Percentiles rank a stretch among this genome's conserved stretches.
These are phyloP conservation scores for Chalciporus sp. DNA, from an alignment of 1,284 basidiomycete genomes.

Conservation along the genomic window DNA sequence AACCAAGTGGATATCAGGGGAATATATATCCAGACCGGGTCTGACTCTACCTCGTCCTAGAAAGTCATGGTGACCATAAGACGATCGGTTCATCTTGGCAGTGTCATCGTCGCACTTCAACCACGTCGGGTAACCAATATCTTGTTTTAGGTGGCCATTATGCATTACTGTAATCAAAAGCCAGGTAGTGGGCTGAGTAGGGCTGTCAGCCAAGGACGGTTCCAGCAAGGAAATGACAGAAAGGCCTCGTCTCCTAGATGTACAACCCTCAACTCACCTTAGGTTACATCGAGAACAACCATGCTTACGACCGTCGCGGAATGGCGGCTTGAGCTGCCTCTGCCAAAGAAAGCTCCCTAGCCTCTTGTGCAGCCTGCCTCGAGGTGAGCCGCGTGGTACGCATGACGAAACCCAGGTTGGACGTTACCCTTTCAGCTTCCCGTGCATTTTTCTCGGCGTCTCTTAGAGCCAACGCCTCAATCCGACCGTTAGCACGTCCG, in stretches of 20 bases:
- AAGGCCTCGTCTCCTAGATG: neutral
- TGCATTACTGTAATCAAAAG: neutral
- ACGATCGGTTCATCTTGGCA: neutral
- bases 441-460: slow-evolving; percentile 27
- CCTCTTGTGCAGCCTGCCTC: slow-evolving; percentile 29
- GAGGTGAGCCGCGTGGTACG: neutral
- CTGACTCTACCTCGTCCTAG: neutral
- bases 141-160: neutral
- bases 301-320: slow-evolving; percentile 12
- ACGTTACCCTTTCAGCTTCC: slow-evolving; percentile 18
- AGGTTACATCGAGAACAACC: too few species aligned
- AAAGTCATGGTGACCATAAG: neutral
- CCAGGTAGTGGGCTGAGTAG: neutral
- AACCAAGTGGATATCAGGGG: neutral
- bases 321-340: slow-evolving; percentile 35
- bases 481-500: neutral
- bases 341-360: slow-evolving; percentile 32
- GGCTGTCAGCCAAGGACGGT: neutral
- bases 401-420: neutral
- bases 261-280: slow-evolving; percentile 8
- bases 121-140: neutral
- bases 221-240: neutral
- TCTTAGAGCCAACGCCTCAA: slow-evolving; percentile 27
- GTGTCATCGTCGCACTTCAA: neutral
- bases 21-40: neutral